Evolutionary conservation across 2,329 filamentous ascomycete species (phyloP).

Genomic region (Monilinia fructicola): DNA sequence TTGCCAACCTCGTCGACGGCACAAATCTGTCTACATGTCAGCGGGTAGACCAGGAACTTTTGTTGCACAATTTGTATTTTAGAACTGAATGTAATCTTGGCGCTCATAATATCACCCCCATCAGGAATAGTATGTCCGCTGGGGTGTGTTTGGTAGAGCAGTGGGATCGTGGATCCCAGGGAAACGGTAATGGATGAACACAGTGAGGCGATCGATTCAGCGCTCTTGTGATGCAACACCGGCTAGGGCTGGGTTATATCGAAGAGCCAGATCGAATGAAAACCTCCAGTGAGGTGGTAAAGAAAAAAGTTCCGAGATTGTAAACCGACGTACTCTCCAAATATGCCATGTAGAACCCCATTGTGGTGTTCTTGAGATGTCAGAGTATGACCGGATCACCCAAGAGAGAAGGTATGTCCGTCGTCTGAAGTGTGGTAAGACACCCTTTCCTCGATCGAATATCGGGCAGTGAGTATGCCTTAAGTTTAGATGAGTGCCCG

Average conservation of each 20-base stretch:
- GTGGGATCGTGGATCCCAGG: slow-evolving; percentile 21
- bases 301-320: slow-evolving; percentile 29
- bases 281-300: slow-evolving; percentile 32
- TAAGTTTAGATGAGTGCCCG: slow-evolving; percentile 32
- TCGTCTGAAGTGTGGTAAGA: slow-evolving; percentile 36
- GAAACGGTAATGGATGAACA: slow-evolving; percentile 2
- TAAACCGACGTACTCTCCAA: slow-evolving; percentile 41
- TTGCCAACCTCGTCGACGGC: slow-evolving; percentile 89
- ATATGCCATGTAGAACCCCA: slow-evolving; percentile 64
- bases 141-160: slow-evolving; percentile 9
- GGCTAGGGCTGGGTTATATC: slow-evolving; percentile 15
- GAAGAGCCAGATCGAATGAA: slow-evolving; percentile 29
- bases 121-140: slow-evolving; percentile 18
- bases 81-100: slow-evolving; percentile 13
- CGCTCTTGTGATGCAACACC: slow-evolving; percentile 21
- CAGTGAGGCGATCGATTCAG: slow-evolving; percentile 21
- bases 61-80: slow-evolving; percentile 26
- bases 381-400: slow-evolving; percentile 29
- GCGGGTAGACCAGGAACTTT: slow-evolving; percentile 29
- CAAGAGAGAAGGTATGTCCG: slow-evolving; percentile 31
- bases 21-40: slow-evolving; percentile 67
- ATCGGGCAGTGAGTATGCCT: slow-evolving; percentile 32
- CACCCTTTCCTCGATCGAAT: slow-evolving; percentile 29
- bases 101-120: slow-evolving; percentile 10
- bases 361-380: slow-evolving; percentile 42